Conservation (phyloP, 164 flowering plant genomes). For the Macadamia tetraphylla region DNA sequence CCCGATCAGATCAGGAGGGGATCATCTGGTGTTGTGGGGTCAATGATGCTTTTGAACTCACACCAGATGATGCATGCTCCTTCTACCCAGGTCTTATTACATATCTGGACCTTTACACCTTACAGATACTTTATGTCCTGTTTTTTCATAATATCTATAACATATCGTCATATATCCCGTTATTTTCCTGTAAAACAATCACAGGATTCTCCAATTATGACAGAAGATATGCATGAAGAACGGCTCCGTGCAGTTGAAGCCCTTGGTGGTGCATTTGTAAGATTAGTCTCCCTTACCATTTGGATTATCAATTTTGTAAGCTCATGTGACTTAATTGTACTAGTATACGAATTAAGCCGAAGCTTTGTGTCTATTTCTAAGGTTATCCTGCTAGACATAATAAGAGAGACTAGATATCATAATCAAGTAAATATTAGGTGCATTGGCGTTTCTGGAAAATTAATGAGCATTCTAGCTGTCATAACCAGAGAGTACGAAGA, state of each 20-base stretch:
- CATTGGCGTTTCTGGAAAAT: too few species aligned
- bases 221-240: constrained; percentile 99
- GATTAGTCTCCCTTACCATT: constrained; percentile 16
- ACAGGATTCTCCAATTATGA: constrained; percentile 93
- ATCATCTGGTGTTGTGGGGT: constrained; percentile 67
- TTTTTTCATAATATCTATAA: neutral
- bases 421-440: too few species aligned
- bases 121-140: neutral
- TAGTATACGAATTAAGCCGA: too few species aligned
- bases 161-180: neutral
- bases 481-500: too few species aligned
- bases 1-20: constrained; percentile 48
- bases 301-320: neutral
- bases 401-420: too few species aligned
- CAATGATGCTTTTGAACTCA: constrained; percentile 89
- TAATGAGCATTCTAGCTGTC: too few species aligned
- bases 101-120: neutral
- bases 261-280: constrained; percentile 74
- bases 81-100: constrained; percentile 62
- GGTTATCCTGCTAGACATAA: too few species aligned
- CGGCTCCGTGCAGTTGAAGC: constrained; percentile 82
- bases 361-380: too few species aligned
- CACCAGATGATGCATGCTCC: constrained; percentile 82
- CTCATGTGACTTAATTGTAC: neutral
- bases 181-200: constrained; percentile 6